phyloP scores from a whole-genome alignment of 805 yeast species.

The Metschnikowia gruessii region DNA sequence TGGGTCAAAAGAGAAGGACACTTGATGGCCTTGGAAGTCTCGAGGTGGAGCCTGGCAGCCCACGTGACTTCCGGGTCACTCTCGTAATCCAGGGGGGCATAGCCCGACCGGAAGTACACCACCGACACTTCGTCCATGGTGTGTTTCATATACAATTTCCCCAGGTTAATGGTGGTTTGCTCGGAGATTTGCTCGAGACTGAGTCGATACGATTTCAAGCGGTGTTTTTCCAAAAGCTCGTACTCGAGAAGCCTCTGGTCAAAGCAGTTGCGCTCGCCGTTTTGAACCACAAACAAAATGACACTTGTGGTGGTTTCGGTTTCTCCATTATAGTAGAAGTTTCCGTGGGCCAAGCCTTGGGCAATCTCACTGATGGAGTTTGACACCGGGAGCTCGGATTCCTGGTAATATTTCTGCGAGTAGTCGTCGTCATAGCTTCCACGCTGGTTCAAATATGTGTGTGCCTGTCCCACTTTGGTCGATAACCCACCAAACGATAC shows the following conservation, averaged over 20 bases:
- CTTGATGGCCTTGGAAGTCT: constrained; percentile 75
- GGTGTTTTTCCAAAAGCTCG: constrained; percentile 53
- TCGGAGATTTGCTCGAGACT: constrained; percentile 58
- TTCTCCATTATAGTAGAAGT: constrained; percentile 46
- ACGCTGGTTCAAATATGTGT: constrained; percentile 56
- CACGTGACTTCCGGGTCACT: constrained; percentile 56
- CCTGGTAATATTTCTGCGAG: constrained; percentile 42
- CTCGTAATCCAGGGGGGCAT: constrained; percentile 78
- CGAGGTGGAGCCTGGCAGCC: constrained; percentile 72
- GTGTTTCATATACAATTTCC: constrained; percentile 50
- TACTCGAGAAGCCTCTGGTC: constrained; percentile 89
- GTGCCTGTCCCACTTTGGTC: constrained; percentile 73
- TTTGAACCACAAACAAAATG: constrained; percentile 78
- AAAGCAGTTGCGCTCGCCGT: constrained; percentile 81
- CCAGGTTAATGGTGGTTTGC: constrained; percentile 40
- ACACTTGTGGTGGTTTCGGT: constrained; percentile 37
- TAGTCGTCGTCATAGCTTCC: constrained; percentile 54
- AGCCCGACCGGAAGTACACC: constrained; percentile 88
- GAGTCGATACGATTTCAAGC: constrained; percentile 61
- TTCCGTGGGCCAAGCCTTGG: constrained; percentile 66
- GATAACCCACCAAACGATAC: constrained; percentile 94
- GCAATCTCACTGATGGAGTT: constrained; percentile 63
- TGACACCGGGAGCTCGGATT: constrained; percentile 60
- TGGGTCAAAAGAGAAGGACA: constrained; percentile 91
- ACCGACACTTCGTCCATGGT: constrained; percentile 76